These are phyloP conservation scores for Prunella vulgaris DNA, from an alignment of 257 asterid genomes.

Conservation along the genomic window DNA sequence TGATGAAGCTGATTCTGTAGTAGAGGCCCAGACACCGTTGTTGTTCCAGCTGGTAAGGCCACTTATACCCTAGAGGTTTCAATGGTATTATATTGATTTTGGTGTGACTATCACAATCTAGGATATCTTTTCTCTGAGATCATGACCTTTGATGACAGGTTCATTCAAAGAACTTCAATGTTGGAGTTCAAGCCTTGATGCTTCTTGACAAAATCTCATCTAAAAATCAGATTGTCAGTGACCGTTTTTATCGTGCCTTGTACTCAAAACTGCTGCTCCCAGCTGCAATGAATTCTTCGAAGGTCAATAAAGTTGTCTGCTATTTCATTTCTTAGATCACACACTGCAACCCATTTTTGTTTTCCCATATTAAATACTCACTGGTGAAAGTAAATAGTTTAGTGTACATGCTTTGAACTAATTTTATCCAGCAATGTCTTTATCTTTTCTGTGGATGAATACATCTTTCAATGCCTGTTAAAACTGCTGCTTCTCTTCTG, in stretches of 20 bases:
- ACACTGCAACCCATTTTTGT: neutral
- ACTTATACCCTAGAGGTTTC: neutral
- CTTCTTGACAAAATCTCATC: constrained; percentile 95
- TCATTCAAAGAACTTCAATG: constrained; percentile 90
- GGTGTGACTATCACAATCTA: neutral
- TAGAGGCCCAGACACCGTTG: constrained; percentile 82
- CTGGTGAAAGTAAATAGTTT: neutral
- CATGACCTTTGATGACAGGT: constrained; percentile 46
- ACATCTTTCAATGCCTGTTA: neutral
- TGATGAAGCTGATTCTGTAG: constrained; percentile 73
- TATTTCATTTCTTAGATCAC: constrained; percentile 5
- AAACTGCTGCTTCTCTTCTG: neutral
- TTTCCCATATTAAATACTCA: neutral
- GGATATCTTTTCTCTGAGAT: constrained; percentile 15
- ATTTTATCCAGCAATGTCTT: neutral
- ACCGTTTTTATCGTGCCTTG: constrained; percentile 94
- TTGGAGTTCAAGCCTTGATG: constrained; percentile 97
- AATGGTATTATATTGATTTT: constrained; percentile 15
- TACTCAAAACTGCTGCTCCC: constrained; percentile 89
- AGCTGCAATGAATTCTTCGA: constrained; percentile 95
- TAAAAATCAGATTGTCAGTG: constrained; percentile 84
- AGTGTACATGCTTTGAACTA: neutral
- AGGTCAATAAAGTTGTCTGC: constrained; percentile 41
- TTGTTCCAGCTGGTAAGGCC: constrained; percentile 82
- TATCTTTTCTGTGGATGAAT: neutral